These are phyloP conservation scores for Erodium moschatum DNA, from an alignment of 441 rosid species.

Conservation along the genomic window DNA sequence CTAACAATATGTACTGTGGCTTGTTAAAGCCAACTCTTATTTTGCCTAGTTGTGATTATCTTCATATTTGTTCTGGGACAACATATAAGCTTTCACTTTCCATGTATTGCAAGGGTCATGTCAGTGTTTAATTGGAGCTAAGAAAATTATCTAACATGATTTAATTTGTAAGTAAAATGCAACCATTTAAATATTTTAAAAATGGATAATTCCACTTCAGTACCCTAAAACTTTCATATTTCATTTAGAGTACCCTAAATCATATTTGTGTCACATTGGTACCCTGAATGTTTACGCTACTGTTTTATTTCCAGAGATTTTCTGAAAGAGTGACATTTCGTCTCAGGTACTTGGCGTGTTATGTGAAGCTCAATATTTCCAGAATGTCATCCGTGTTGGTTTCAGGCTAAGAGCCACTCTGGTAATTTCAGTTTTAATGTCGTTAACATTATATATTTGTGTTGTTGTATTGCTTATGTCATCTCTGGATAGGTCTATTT, in stretches of 20 bases:
- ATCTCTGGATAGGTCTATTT: too few relatives aligned
- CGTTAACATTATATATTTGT: conserved; percentile 9
- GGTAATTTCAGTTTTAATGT: conserved; percentile 44
- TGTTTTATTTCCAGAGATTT: conserved; percentile 2
- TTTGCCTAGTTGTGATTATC: not conserved
- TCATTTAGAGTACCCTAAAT: too few relatives aligned
- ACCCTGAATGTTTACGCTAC: not conserved
- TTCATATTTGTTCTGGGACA: conserved; percentile 1
- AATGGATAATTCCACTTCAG: too few relatives aligned
- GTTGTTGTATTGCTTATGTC: too few relatives aligned
- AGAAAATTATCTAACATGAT: not conserved
- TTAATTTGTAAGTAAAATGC: not conserved
- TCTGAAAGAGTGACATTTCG: conserved; percentile 22
- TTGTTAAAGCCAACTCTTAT: not conserved
- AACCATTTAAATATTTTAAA: not conserved
- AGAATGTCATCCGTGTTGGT: conserved; percentile 96
- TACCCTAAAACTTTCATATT: too few relatives aligned
- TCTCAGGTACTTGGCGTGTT: conserved; percentile 80
- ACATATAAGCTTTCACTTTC: not conserved
- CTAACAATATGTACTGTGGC: not conserved
- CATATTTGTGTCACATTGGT: too few relatives aligned
- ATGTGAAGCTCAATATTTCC: conserved; percentile 93
- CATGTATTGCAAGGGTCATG: not conserved
- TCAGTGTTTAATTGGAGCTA: not conserved
- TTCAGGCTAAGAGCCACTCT: conserved; percentile 83